Evolutionary conservation across 2,329 filamentous ascomycete genomes (phyloP), one percentile per base, ranked within the genome.

Genomic region (Laburnicola sp.): DNA sequence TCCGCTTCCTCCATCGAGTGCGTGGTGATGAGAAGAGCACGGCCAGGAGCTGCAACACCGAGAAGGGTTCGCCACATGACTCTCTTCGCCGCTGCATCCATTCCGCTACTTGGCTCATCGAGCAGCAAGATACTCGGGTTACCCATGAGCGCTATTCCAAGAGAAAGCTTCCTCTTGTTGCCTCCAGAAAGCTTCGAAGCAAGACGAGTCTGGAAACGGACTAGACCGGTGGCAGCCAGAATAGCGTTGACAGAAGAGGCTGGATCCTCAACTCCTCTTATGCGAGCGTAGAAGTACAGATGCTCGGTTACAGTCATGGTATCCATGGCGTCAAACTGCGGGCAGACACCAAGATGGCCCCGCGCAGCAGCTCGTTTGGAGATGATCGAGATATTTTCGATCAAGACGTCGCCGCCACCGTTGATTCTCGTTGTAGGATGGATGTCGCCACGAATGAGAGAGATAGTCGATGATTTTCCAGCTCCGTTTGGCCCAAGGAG

Each of bases 1-100:
- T 96, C 91, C 0, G 92, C 93, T 74, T 97, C 93, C 70, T 97
- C 92, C 91, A 97, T 96, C 42, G 85, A 89, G 71, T 97, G 93
- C 0, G 93, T 97, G 0, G 93, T 97, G 16, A 97, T 81, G 1
- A 97, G 79, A 11, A 97, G 83, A 0, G 87, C 89, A n/a, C 92
- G 83, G 0, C 91, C 91, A 0, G 85, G 68, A 6, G 65, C 82
- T 0, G 87, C 86, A 3, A 92, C 86, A 1, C 85, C 81, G 3
- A 84, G 83, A 0, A 97, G 79, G 0, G 91, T 96, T 50, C 84
- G 84, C 93, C 93, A 97, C 89, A 97, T 96, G 58, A 95, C 82
- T 36, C 93, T 83, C 72, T 97, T 97, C 0, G 90, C 87, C 0
- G 90, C 91, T 0, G 92, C 91, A 63, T 97, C 93, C 76, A 97